Evolutionary conservation across 2,329 filamentous ascomycete genomes (phyloP).

Genomic region (Colletotrichum truncatum): DNA sequence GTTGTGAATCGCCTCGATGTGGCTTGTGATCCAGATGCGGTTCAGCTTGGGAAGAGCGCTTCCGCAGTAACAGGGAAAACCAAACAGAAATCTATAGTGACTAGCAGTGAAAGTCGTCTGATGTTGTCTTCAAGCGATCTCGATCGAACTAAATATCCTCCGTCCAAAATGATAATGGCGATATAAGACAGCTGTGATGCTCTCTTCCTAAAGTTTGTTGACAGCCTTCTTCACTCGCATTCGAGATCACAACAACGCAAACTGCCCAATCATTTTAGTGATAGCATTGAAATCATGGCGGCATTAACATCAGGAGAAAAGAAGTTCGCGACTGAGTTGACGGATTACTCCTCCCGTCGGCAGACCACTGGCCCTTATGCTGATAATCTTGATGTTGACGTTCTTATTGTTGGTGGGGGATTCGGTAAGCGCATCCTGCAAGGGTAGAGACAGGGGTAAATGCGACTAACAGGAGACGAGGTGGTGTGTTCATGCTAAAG

Average conservation of each 20-base stretch:
- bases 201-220: background rate
- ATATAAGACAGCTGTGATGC: background rate
- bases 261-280: background rate
- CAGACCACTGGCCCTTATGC: constrained; percentile 49
- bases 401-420: constrained; percentile 54
- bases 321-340: constrained; percentile 52
- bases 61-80: background rate
- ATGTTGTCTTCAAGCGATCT: constrained; percentile 2
- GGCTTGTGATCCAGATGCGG: too few species aligned
- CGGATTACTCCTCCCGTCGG: constrained; percentile 44
- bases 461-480: background rate
- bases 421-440: constrained; percentile 36
- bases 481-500: constrained; percentile 60
- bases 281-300: constrained; percentile 31
- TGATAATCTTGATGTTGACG: constrained; percentile 53
- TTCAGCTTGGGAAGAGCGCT: background rate
- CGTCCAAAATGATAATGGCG: background rate
- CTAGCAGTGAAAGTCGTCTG: too few species aligned
- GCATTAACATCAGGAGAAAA: constrained; percentile 34
- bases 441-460: background rate
- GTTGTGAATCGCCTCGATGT: too few species aligned
- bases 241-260: too few species aligned
- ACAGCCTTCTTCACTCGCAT: too few species aligned
- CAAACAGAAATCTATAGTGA: too few species aligned
- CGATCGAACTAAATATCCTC: background rate